Evolutionary conservation across 2,329 filamentous ascomycete genomes (phyloP), one percentile per base, ranked within the genome.

Genomic region (Aureobasidium lini): DNA sequence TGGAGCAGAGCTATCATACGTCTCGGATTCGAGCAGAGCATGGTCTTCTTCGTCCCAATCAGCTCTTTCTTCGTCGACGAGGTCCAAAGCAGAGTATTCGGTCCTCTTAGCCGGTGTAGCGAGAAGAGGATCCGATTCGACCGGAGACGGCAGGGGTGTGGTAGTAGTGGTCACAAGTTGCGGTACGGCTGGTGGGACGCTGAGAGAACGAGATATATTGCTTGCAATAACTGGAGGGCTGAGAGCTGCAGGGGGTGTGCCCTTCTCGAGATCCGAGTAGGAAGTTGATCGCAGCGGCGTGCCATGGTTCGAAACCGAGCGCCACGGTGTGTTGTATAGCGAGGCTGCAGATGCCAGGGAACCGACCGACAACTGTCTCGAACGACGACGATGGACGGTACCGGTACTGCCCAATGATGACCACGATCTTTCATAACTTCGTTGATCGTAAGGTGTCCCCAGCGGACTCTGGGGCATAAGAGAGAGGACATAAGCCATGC

Each of bases 401-500:
- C 56, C 56, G 18, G 34, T 54, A 46, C 61, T 60, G 23, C 37
- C 58, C 48, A 63, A 28, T 4, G 61, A 61, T 31, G 61, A 63
- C 43, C 60, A 48, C 15, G 59, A 60, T 34, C 53, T 40, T 32
- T 60, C 56, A 23, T 49, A 36, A 34, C 34, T 58, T 43, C 37
- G 49, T 42, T 52, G 57, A 15, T 58, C 43, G 40, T 62, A 56
- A 32, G 52, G 49, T n/a, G 48, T 28, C 11, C 31, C 43, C 31
- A 53, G 40, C 5, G 54, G 46, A 44, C 54, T 42, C 29, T 50
- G 58, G 28, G 57, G 61, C 42, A 60, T 54, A 34, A 63, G 54
- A 34, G 61, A 63, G 23, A 63, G 61, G 59, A 63, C 61, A 32
- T 60, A 63, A 60, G 61, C 61, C 61, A 63, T 63, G 31, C 11